phyloP scores from a whole-genome alignment of 2,329 filamentous ascomycete species.

The Epichloe hybrida region DNA sequence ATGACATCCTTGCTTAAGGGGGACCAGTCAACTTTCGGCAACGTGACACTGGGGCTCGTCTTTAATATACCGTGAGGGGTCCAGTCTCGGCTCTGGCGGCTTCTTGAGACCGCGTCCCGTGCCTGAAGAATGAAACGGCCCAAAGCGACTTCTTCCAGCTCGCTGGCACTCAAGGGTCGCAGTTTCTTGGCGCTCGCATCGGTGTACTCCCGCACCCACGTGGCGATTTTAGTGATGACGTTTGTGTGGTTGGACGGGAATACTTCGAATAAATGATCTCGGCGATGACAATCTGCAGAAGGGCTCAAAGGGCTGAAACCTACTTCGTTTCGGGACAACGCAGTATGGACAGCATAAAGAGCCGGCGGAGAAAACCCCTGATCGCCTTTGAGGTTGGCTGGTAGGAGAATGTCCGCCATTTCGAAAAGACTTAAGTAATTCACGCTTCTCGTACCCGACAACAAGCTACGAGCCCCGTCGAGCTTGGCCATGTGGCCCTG shows the following conservation, averaged over 20 bases:
- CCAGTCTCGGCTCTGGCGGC: constrained; percentile 34
- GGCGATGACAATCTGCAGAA: constrained; percentile 31
- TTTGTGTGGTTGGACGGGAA: constrained; percentile 18
- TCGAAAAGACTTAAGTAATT: constrained; percentile 37
- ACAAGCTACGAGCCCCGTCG: constrained; percentile 28
- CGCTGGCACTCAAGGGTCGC: constrained; percentile 6
- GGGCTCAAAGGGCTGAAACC: constrained; percentile 42
- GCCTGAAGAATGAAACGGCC: constrained; percentile 36
- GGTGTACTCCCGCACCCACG: constrained; percentile 21
- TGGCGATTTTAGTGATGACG: constrained; percentile 18
- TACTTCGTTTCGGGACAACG: constrained; percentile 45
- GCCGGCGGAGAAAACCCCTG: constrained; percentile 28
- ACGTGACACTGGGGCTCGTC: constrained; percentile 13
- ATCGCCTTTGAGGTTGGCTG: constrained; percentile 19
- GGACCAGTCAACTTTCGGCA: constrained; percentile 16
- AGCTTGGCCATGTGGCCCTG: constrained; percentile 34
- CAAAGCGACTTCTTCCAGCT: constrained; percentile 15
- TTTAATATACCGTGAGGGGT: constrained; percentile 34
- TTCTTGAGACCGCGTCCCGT: constrained; percentile 34
- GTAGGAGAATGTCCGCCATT: constrained; percentile 32
- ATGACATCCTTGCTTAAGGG: constrained; percentile 36
- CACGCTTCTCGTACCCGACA: constrained; percentile 24
- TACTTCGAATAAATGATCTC: constrained; percentile 48
- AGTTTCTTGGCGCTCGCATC: constrained; percentile 9
- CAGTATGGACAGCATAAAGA: constrained; percentile 58